Base-by-base conservation (phyloP, 495 filamentous ascomycete genomes). In the Hypoxylon perforatum region DNA sequence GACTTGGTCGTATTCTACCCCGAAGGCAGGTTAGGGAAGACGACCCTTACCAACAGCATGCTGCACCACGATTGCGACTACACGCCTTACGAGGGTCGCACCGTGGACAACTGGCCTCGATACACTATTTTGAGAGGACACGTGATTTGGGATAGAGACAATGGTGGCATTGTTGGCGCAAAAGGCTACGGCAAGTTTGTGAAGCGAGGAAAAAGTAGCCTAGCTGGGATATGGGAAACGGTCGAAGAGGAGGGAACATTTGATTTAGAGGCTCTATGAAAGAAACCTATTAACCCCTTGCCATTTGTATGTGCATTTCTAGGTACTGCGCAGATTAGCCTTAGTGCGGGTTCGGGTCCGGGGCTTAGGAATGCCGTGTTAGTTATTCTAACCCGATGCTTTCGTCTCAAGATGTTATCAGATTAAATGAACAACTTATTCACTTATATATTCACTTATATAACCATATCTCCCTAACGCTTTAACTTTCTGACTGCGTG, bases 21-120 rank as follows among this genome's bases (percentile, higher is more conserved):
- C n/a, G 70, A 75, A 18, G 72, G 71, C 1, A 75, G 55, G n/a
- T 18, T 81, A 59, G 63, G 77, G 35, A 67, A 77, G 12, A 80
- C 84, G 61, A 38, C 51, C 5, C 49, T 88, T 23, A 83, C 55
- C 33, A 85, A 89, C 46, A 71, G 73, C 9, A 81, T 83, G 72
- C 70, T 90, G 57, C 86, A 88, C 65, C 86, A 88, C 57, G 78
- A 83, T 63, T 80, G 83, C 3, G 86, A 90, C 62, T 87, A 88
- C 63, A 88, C 86, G 22, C 86, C 85, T 1, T 90, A 81, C 62
- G 87, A 89, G 73, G 86, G 85, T 2, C 78, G 79, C 61, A 70
- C 65, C 28, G 67, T 88, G 35, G 74, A 75, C 28, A 85, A 88
- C 42, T 90, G 86, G 87, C 86, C 86, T 15, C 76, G 86, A 39